Conservation (phyloP, 176 grass and related monocot genomes). For the Carex scoparia region DNA sequence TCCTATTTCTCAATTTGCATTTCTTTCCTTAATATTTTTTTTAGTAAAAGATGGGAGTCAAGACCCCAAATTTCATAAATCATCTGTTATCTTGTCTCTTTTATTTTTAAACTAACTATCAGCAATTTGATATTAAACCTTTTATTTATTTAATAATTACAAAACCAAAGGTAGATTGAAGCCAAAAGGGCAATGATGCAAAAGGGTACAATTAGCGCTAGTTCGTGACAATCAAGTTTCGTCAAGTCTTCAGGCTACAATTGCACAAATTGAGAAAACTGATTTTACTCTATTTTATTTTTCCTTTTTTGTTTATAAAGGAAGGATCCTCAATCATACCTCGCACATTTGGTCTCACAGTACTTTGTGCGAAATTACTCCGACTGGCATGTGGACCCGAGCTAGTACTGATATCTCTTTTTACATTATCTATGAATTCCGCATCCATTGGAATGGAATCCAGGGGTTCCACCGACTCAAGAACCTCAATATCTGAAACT, state of each 20-base stretch:
- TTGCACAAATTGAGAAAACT: constrained; percentile 21
- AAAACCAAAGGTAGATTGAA: neutral
- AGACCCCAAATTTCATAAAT: constrained; percentile 3
- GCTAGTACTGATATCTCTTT: constrained; percentile 25
- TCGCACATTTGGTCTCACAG: constrained; percentile 31
- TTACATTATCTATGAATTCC: constrained; percentile 44
- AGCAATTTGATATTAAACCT: neutral
- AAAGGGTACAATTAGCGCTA: neutral
- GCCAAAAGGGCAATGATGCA: neutral
- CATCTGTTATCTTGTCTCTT: neutral
- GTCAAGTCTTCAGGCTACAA: neutral
- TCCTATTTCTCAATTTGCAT: neutral
- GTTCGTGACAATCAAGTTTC: neutral
- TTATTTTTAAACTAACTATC: neutral
- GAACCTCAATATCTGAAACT: constrained; percentile 24
- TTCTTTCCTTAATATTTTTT: neutral
- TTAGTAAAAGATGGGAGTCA: neutral
- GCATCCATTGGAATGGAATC: constrained; percentile 64
- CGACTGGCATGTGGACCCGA: constrained; percentile 22
- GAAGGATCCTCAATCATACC: constrained; percentile 15
- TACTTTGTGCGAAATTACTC: constrained; percentile 34
- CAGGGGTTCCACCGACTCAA: constrained; percentile 45
- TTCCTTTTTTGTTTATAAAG: constrained; percentile 29
- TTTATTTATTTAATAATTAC: neutral
- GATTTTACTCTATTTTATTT: constrained; percentile 18